A percentile compares a stretch with the other conserved stretches of the same genome.
Evolutionary conservation across 2,329 filamentous ascomycete genomes (phyloP).

Genomic region (Hymenoscyphus albidus): DNA sequence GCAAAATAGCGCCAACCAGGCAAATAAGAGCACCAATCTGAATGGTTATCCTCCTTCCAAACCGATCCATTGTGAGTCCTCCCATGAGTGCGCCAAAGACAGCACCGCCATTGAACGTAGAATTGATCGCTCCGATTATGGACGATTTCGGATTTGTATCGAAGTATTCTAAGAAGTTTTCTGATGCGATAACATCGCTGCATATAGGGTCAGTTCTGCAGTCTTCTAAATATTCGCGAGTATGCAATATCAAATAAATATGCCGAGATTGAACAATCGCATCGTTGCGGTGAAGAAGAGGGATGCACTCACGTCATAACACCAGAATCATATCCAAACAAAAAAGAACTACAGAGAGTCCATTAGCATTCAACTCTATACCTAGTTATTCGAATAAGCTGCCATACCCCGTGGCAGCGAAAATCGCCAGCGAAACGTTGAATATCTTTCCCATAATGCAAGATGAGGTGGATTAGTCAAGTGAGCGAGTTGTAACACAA

Average conservation of each 20-base stretch:
- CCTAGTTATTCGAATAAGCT: not conserved
- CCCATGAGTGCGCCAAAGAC: slow-evolving; percentile 38
- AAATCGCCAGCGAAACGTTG: slow-evolving; percentile 41
- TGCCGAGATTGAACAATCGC: no score
- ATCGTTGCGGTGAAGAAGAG: not conserved
- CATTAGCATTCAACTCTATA: slow-evolving; percentile 4
- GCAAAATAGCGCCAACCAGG: slow-evolving; percentile 55
- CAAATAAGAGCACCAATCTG: slow-evolving; percentile 54
- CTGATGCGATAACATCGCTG: slow-evolving; percentile 23
- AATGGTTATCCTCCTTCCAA: slow-evolving; percentile 58
- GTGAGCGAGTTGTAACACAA: not conserved
- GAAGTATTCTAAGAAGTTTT: slow-evolving; percentile 31
- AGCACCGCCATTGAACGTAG: slow-evolving; percentile 59
- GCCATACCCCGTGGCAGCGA: slow-evolving; percentile 39
- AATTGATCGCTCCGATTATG: slow-evolving; percentile 54
- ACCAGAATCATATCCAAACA: slow-evolving; percentile 38
- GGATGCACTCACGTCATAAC: slow-evolving; percentile 27
- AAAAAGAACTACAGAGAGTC: slow-evolving; percentile 34
- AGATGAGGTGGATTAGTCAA: not conserved
- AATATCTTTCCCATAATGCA: slow-evolving; percentile 40
- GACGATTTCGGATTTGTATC: slow-evolving; percentile 34
- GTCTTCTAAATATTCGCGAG: not conserved
- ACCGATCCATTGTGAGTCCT: slow-evolving; percentile 52
- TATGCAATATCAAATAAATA: not conserved
- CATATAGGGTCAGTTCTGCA: not conserved